Conservation (phyloP, 75 land plant species). For the Cunninghamia lanceolata region DNA sequence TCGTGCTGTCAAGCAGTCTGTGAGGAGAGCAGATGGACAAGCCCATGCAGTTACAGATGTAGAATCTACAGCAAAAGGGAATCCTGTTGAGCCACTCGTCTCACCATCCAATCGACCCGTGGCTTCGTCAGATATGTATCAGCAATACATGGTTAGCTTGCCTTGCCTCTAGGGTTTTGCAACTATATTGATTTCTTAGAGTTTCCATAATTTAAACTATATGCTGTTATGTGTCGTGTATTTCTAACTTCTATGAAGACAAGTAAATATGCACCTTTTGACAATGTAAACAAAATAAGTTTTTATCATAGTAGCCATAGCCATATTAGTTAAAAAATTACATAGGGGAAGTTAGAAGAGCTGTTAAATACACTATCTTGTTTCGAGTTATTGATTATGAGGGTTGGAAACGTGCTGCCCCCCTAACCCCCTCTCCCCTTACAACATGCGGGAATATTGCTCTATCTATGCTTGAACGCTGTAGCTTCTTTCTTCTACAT, state of each 20-base stretch:
- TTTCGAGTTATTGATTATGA: no score
- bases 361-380: background rate
- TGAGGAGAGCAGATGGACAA: conserved; percentile 13
- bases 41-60: background rate
- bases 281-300: background rate
- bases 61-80: conserved; percentile 11
- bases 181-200: background rate
- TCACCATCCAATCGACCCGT: conserved; percentile 5
- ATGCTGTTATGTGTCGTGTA: background rate
- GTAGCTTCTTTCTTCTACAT: no score
- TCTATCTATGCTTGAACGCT: no score
- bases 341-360: background rate
- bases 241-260: background rate
- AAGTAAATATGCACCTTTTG: background rate
- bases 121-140: conserved; percentile 8
- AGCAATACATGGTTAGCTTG: background rate
- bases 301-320: no score
- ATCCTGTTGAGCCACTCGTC: background rate
- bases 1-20: conserved; percentile 5
- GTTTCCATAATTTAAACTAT: background rate
- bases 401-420: no score
- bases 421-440: no score
- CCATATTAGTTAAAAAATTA: no score
- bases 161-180: background rate
- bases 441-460: no score